Conservation (phyloP, 345 rosid genomes). For the Litchi chinensis region DNA sequence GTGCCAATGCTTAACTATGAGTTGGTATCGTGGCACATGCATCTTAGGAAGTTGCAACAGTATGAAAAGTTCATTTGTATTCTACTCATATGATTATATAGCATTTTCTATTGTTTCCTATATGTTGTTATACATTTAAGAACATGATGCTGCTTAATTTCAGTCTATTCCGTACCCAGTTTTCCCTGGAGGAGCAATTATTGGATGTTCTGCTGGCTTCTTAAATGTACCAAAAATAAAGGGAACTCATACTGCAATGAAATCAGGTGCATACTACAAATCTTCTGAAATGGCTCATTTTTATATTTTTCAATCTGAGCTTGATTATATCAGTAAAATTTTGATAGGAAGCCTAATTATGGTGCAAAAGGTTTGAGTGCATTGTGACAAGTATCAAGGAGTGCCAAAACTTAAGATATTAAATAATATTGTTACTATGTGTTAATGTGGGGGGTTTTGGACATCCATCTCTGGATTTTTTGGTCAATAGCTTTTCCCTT, state of each 20-base stretch:
- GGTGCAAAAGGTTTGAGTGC: background rate
- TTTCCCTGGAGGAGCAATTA: slow-evolving; percentile 95
- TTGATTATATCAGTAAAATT: background rate
- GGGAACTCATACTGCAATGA: slow-evolving; percentile 99
- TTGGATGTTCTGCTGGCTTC: slow-evolving; percentile 98
- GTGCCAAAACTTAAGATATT: background rate
- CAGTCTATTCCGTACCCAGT: slow-evolving; percentile 99
- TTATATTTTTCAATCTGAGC: background rate
- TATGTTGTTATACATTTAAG: slow-evolving; percentile 33
- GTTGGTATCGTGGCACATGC: background rate
- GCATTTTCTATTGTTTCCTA: background rate
- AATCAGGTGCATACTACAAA: slow-evolving; percentile 62
- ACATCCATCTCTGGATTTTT: background rate
- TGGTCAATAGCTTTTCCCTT: background rate
- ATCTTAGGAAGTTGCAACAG: background rate
- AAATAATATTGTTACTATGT: too few species aligned
- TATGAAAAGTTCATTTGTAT: background rate
- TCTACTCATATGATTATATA: background rate
- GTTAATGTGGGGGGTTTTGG: too few species aligned
- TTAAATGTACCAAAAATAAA: slow-evolving; percentile 95
- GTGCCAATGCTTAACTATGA: background rate
- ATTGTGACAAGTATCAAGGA: background rate
- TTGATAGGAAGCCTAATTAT: background rate
- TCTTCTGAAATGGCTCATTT: background rate
- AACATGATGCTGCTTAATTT: slow-evolving; percentile 86